Base-by-base conservation (phyloP, 371 early-diverging fungal genomes). In the Rhizopus delemar region DNA sequence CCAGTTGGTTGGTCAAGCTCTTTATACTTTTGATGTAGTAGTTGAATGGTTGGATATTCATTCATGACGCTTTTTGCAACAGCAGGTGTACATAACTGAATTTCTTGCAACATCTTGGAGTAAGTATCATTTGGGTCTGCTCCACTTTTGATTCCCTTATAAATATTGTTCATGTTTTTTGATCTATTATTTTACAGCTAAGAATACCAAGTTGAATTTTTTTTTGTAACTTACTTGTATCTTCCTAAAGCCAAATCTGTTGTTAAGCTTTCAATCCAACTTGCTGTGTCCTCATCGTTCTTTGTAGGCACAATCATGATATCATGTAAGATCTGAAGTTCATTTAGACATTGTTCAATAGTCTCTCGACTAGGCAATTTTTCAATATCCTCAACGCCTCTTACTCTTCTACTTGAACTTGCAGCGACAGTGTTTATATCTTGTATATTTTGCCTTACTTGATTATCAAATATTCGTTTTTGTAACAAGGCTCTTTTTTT, bases 61-160 rank as follows among this genome's bases (percentile, higher is more conserved):
- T 51, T 39, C 1, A 72, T 73, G 8, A 92, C 77, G 29, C 85
- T 81, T 13, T 68, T 73, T 4, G 92, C 89, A 4, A 83, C 66
- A 1, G 73, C 57, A 8, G 77, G 75, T 2, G 89, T 86, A 39
- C 86, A 81, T 34, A 81, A 66, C 39, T 83, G 85, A 11, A 92
- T 75, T 60, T 88, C 85, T 60, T 88, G 83, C 8, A 92, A 68
- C 81, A 86, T 85, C 49, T 76, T 78, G 9, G 60, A 58, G 84
- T 87, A 92, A 0, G 79, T 83, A 61, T 92, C 89, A 8, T 61
- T 45, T 3, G 73, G 46, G 57, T 76, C 75, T 2, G 29, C 52
- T 3, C 91, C 90, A 39, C 78, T 73, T 57, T 70, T 81, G 39
- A 83, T 71, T 57, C 68, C 60, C 34, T 59, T 52, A n/a, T 60